Base-by-base conservation (phyloP, 2,329 filamentous ascomycete genomes). In the Fusarium continuum region DNA sequence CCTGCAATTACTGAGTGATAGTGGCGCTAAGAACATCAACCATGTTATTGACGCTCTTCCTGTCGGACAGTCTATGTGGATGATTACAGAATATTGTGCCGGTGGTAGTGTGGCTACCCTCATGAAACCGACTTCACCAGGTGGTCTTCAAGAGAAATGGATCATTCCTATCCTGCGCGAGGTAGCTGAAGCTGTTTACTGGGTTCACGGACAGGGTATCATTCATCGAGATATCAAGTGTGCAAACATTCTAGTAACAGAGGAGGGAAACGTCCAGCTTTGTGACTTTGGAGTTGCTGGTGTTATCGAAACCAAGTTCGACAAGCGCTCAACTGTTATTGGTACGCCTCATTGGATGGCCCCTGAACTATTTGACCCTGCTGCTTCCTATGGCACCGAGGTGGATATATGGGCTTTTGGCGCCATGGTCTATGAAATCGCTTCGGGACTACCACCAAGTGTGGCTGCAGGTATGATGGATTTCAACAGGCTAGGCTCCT, bases 311-410 rank as follows among this genome's bases (percentile, higher is more conserved):
- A 89, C 83, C 35, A 89, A 91, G 65, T 83, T 88, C 50, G 88
- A 91, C 69, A 95, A 95, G 76, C 82, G 91, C 48, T 89, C 89
- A 5, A 94, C 91, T 1, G 89, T 94, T 43, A 90, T 94, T 52
- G 91, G 91, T 19, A 95, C 92, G 0, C 89, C 89, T 4, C 88
- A 93, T 75, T 95, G 91, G 90, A 93, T 95, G 91, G 90, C 92
- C 0, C 91, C 90, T 0, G 92, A 95, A 70, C 81, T 94, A 11
- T 88, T 91, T 67, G 85, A 89, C 54, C 81, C 84, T 31, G 80
- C 84, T 5, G 81, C 84, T 9, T 86, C 87, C 6, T 91, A 91
- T 72, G 88, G 88, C 55, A 89, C 87, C 13, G 88, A 90, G 70
- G 87, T 90, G 36, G 91, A 95, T 68, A 92, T 93, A 45, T 95